These are phyloP conservation scores for Dryas alaskensis DNA, from an alignment of 306 rosid species.

Conservation along the genomic window DNA sequence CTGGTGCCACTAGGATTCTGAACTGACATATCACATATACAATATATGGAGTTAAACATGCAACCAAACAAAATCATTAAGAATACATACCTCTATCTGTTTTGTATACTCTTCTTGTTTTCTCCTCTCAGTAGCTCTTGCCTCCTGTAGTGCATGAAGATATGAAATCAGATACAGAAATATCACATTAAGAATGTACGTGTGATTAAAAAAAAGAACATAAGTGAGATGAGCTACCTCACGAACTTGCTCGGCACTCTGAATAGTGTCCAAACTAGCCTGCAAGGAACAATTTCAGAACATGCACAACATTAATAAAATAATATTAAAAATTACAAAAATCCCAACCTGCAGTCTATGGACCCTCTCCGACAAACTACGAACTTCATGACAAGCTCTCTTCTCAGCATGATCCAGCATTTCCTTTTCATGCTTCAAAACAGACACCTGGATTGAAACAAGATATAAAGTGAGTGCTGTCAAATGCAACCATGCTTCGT, in stretches of 20 bases:
- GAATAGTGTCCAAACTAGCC: slow-evolving; percentile 82
- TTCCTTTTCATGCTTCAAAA: slow-evolving; percentile 76
- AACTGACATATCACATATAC: background rate
- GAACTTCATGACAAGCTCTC: slow-evolving; percentile 83
- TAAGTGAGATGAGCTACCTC: slow-evolving; percentile 53
- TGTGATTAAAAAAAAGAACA: background rate
- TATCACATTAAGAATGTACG: background rate
- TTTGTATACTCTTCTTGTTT: slow-evolving; percentile 71
- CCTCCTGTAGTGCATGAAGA: slow-evolving; percentile 54
- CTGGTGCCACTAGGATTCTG: background rate
- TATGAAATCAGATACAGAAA: background rate
- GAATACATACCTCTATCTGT: slow-evolving; percentile 61
- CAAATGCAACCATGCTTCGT: background rate
- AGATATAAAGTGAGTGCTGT: slow-evolving; percentile 13
- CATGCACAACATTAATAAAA: slow-evolving; percentile 12
- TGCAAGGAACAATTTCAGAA: slow-evolving; percentile 45
- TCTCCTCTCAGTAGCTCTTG: slow-evolving; percentile 79
- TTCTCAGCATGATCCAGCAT: slow-evolving; percentile 80
- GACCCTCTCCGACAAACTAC: slow-evolving; percentile 75
- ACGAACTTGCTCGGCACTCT: slow-evolving; percentile 74
- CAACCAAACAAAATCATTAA: background rate
- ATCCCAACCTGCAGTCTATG: slow-evolving; percentile 72
- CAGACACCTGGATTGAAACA: slow-evolving; percentile 51
- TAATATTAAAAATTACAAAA: background rate
- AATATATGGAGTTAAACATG: background rate